Base-by-base conservation (phyloP, 78 protist species). In the Dictyostelium firmibasis region DNA sequence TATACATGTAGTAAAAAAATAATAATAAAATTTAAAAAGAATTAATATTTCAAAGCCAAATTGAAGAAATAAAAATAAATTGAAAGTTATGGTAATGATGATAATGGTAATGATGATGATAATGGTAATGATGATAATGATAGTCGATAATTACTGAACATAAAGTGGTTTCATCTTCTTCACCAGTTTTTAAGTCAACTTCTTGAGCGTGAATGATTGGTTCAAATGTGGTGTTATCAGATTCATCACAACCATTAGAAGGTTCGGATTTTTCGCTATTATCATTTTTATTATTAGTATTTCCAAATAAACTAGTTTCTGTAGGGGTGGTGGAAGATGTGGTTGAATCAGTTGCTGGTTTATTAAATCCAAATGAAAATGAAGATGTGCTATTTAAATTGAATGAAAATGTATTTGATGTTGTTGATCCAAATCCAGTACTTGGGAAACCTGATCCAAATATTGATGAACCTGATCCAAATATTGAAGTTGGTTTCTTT, bases 141-240 rank as follows among this genome's bases (percentile, higher is more conserved):
- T 14, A n/a, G n/a, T n/a, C n/a, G 67, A 57, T 57, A 57, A 20
- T 82, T 69, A 33, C 91, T 9, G 94, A 89, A 62, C 81, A 89
- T 11, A 89, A 41, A 50, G 87, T 81, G 14, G 69, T 81, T 44
- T 89, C 94, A 69, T 81, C 94, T 33, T 89, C 94, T 69, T 89
- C 87, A 44, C 93, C 93, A 35, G 93, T 88, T 38, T 20, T 50
- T 4, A 50, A 20, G 14, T 38, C 85, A n/a, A 89, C 57, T 31
- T 74, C 81, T 70, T 89, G 94, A 16, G 64, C 33, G 0, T 38
- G 18, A 20, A 83, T 81, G 13, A 69, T 33, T 35, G 85, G 75
- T 57, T n/a, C 27, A 64, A 88, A 78, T 10, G n/a, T 38, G 44
- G 8, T 18, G 41, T 84, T 72, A 41, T 25, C 77, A 16, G 43